phyloP scores from a whole-genome alignment of 306 rosid genomes.

The Notholithocarpus densiflorus region DNA sequence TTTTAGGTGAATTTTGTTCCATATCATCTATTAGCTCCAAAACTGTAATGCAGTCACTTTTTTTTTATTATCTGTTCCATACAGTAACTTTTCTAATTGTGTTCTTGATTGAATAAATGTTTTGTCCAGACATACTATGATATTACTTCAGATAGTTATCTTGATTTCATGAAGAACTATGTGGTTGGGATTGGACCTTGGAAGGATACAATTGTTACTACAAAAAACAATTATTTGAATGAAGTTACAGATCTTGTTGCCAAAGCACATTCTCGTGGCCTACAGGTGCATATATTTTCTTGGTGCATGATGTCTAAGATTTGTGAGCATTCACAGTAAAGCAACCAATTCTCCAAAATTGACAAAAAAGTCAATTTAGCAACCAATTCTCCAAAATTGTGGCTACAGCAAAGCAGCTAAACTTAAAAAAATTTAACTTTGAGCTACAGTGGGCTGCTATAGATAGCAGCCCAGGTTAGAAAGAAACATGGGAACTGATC shows the following conservation, averaged over 20 bases:
- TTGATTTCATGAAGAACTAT: slow-evolving; percentile 59
- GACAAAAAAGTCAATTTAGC: too few species aligned
- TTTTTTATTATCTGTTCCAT: not conserved
- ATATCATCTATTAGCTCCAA: too few species aligned
- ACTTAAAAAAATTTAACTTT: too few species aligned
- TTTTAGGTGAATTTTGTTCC: too few species aligned
- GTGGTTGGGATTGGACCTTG: slow-evolving; percentile 91
- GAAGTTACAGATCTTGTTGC: slow-evolving; percentile 63
- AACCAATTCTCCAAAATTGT: too few species aligned
- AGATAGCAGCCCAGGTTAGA: too few species aligned
- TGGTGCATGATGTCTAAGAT: not conserved
- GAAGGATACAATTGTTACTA: slow-evolving; percentile 78
- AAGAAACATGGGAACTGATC: too few species aligned
- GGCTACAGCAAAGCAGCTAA: too few species aligned
- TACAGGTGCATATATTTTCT: slow-evolving; percentile 48
- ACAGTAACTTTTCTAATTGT: not conserved
- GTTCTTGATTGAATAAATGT: not conserved
- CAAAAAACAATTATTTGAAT: slow-evolving; percentile 42
- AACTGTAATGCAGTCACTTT: too few species aligned
- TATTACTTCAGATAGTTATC: slow-evolving; percentile 71
- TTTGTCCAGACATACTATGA: slow-evolving; percentile 80
- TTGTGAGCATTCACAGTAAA: too few species aligned
- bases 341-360: too few species aligned
- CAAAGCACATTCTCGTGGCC: slow-evolving; percentile 74
- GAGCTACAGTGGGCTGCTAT: too few species aligned